Evolutionary conservation across 2,329 filamentous ascomycete genomes (phyloP), one percentile per base, ranked within the genome.

Genomic region (Trichophyton benhamiae): DNA sequence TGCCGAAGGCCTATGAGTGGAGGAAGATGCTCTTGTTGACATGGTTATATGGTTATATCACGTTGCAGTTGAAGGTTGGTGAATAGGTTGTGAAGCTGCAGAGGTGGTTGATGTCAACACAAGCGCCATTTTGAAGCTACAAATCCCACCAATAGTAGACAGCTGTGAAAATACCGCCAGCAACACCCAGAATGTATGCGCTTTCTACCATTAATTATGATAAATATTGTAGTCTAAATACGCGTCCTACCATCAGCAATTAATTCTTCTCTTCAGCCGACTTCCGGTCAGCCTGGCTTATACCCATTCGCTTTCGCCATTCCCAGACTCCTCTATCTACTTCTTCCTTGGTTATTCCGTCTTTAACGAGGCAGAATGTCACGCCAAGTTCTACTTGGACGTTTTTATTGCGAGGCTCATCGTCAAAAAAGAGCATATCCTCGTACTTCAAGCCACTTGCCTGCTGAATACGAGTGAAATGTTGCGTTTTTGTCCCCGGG

Each of bases 401-500:
- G 70, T 96, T 91, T 62, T 83, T 80, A 70, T 97, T 97, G 63
- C 92, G 78, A 59, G 81, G 80, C 81, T 97, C 92, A 68, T 97
- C 92, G 68, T 97, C 92, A 67, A 97, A 97, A 74, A 97, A 97
- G 38, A 97, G 72, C 87, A 97, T 95, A 57, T 96, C 89, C 65
- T 87, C 82, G 69, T 84, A 95, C 4, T 78, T 76, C 2, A 96
- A 73, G 1, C 84, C 85, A 13, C 87, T 91, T 61, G 83, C 80
- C 71, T 86, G 82, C 8, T 87, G 82, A 67, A 97, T 78, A 3
- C 82, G 79, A 68, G 86, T 80, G 68, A 97, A 95, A 74, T 97
- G 92, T 64, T 83, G 82, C n/a, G 87, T 86, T 80, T 97, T 97
- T 70, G 79, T 87, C 1, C 85, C 84, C 0, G 91, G 91, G 68